Evolutionary conservation across 768 basidiomycete species (phyloP).

Genomic region (Leccinum incarnatum): DNA sequence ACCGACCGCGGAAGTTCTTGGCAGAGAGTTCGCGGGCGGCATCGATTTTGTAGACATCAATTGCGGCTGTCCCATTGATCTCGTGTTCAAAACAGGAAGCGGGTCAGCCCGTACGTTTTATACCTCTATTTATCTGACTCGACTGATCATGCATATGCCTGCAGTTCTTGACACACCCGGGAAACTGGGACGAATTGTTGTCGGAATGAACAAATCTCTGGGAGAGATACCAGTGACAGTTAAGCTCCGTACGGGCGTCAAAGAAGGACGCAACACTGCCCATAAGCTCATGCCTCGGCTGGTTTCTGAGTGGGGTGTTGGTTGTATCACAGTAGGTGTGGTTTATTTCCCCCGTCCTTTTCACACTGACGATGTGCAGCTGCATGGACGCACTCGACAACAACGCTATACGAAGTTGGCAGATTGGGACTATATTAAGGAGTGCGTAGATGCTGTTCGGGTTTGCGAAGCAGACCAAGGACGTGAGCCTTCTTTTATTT

Average conservation of each 20-base stretch:
- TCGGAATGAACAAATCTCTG: constrained; percentile 88
- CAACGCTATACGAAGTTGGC: constrained; percentile 91
- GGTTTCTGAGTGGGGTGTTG: constrained; percentile 46
- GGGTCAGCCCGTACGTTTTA: constrained; percentile 71
- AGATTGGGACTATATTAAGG: constrained; percentile 92
- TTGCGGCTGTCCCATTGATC: constrained; percentile 95
- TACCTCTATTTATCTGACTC: neutral
- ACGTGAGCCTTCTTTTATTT: constrained; percentile 42
- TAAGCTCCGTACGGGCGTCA: constrained; percentile 91
- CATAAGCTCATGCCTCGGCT: constrained; percentile 91
- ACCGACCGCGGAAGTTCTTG: constrained; percentile 78
- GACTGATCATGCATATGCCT: neutral
- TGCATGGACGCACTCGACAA: constrained; percentile 95
- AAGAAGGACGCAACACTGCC: constrained; percentile 79
- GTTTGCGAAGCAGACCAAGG: constrained; percentile 67
- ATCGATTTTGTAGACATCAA: constrained; percentile 95
- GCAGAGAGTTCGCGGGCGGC: constrained; percentile 57
- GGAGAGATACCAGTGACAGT: constrained; percentile 91
- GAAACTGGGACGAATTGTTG: constrained; percentile 80
- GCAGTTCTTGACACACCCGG: constrained; percentile 80
- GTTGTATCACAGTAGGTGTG: constrained; percentile 41
- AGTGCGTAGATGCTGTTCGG: constrained; percentile 81
- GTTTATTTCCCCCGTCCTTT: neutral
- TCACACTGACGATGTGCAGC: constrained; percentile 41
- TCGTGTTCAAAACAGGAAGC: constrained; percentile 89